Evolutionary conservation across 257 asterid species (phyloP), one percentile per base, ranked within the genome.

Genomic region (Solanum virginianum): DNA sequence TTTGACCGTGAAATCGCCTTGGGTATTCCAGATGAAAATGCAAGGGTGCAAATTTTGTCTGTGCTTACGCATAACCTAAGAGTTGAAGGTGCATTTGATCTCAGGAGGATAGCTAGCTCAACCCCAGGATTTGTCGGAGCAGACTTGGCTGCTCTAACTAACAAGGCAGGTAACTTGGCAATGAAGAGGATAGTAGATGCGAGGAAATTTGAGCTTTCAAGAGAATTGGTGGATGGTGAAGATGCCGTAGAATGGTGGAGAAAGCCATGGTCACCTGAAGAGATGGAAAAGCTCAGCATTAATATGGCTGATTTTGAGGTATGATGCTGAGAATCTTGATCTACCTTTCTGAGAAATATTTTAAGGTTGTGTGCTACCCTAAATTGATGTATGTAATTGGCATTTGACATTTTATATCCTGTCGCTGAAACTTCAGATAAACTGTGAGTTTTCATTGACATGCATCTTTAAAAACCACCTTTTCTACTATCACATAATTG

Each of bases 51-150:
- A 57, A 96, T 94, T 90, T 88, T 96, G 14, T 87, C 94, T 0
- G 93, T 91, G 79, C 92, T 94, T 22, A 90, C 93, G 10, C 57
- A 81, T 16, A 89, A 91, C 66, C 93, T 94, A 56, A 93, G 87
- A 89, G 91, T 94, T 81, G 98, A 96, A 86, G 99, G 98, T 77
- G 84, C 90, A 49, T 88, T 94, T 88, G 98, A 96, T 93, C 92
- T 94, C 82, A 59, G 26, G 85, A 92, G 90, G 89, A 84, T 96
- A 89, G 98, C 98, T 79, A 90, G 95, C 87, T 85, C 90, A 80
- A 94, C 98, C 80, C 90, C 98, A 5, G 98, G 98, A 8, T 95
- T 92, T 88, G 98, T 93, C 82, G 98, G 99, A 88, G 98, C 98
- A 77, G 98, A 32, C 91, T 88, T 95, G 90, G 95, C 87, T 43